Percentiles rank a stretch among this genome's conserved stretches.
phyloP scores from a whole-genome alignment of 176 grass and related monocot genomes.

The Stipa capillata region DNA sequence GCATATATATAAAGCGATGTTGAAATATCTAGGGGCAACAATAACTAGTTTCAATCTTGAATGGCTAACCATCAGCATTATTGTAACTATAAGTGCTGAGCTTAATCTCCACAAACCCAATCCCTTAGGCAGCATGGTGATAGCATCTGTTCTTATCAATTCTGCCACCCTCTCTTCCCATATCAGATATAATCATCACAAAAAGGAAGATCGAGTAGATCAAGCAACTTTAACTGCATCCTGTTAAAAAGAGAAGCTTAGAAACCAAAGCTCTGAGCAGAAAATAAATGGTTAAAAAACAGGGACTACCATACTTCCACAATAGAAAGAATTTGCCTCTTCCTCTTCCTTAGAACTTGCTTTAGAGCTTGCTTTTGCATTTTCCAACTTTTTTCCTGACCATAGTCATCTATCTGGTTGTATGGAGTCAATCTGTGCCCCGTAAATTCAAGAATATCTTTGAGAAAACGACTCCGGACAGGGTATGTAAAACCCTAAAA shows the following conservation, averaged over 20 bases:
- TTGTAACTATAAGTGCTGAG: too few species aligned
- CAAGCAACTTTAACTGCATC: constrained; percentile 81
- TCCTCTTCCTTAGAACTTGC: too few species aligned
- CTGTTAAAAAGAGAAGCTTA: constrained; percentile 43
- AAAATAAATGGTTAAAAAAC: background rate
- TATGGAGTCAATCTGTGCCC: constrained; percentile 79
- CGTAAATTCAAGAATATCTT: constrained; percentile 86
- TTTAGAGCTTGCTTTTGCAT: constrained; percentile 97
- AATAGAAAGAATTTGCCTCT: constrained; percentile 90
- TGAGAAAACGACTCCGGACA: constrained; percentile 74
- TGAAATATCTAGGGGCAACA: too few species aligned
- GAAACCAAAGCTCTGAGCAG: constrained; percentile 2
- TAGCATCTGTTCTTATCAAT: too few species aligned
- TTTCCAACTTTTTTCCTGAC: constrained; percentile 98
- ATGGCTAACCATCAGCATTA: too few species aligned
- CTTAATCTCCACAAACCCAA: too few species aligned
- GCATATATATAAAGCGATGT: too few species aligned
- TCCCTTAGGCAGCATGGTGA: too few species aligned
- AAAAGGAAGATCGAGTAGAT: too few species aligned
- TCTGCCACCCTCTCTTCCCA: too few species aligned
- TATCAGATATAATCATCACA: too few species aligned
- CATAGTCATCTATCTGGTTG: constrained; percentile 99
- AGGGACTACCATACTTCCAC: constrained; percentile 58
- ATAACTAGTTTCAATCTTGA: too few species aligned
- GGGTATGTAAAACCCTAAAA: constrained; percentile 95